Evolutionary conservation across 805 yeast species (phyloP), one percentile per base, ranked within the genome.

Genomic region (Nakazawaea anatomiae): DNA sequence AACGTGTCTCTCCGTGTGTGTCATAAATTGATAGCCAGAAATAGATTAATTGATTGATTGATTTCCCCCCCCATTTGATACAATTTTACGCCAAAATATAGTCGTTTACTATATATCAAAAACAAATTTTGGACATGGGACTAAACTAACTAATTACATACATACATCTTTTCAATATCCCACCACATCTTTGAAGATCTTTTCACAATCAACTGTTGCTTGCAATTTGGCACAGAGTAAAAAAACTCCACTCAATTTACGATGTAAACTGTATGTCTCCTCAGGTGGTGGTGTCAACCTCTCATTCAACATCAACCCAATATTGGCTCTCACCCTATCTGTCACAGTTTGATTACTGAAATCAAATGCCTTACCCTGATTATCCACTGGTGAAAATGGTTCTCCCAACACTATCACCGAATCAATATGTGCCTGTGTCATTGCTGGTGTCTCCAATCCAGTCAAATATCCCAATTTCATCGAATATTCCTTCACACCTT

Each of bases 281-380:
- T 94, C 98, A 2, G 99, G 99, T 11, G 99, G 99, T 4, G 99
- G 97, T 3, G 96, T 82, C 54, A 94, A 73, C 58, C 99, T 80
- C 67, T 94, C 96, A 54, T 84, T 80, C 54, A 94, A 75, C 99
- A 94, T 94, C 49, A 91, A 70, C 2, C 89, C 83, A 57, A 94
- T 89, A 60, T 91, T 90, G 3, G 80, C 85, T 57, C 96, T 79
- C 27, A 94, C 97, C 56, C 98, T 79, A 57, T 89, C 97, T 5
- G 98, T 90, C 42, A 94, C 92, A 11, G 97, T 91, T 67, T 94
- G 99, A 51, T 79, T 71, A 30, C 78, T 71, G 70, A 94, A 94
- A 63, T 87, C 86, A 65, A 82, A 94, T 7, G 75, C 58, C 10
- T 63, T 59, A 0, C 85, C 85, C 1, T 69, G 56, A 48, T 73